Conservation (phyloP, 257 asterid species). For the Solanum chaucha region DNA sequence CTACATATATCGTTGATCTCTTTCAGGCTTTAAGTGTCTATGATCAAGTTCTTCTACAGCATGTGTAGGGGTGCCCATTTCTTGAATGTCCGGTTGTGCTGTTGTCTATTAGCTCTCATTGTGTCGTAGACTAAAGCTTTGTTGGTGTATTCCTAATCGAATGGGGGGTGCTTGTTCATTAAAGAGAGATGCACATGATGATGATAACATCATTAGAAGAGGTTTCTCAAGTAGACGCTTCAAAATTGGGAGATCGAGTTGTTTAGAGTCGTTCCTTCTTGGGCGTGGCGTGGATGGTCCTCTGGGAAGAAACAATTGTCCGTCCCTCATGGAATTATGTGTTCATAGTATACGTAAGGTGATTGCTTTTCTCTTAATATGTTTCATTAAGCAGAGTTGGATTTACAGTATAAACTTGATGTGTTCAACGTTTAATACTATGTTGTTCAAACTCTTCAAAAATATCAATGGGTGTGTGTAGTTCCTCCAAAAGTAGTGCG, state of each 20-base stretch:
- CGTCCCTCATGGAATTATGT: constrained; percentile 74
- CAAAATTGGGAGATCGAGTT: constrained; percentile 85
- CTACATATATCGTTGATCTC: not conserved
- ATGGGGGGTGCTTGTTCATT: constrained; percentile 98
- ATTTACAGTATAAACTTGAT: not conserved
- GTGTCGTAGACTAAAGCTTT: not conserved
- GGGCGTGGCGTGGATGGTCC: constrained; percentile 36
- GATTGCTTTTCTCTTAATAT: not conserved
- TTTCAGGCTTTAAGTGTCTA: not conserved
- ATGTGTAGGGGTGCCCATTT: not conserved
- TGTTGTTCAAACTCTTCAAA: not conserved
- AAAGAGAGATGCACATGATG: constrained; percentile 67
- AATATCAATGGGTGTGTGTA: not conserved
- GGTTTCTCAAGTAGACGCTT: constrained; percentile 58
- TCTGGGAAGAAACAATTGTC: constrained; percentile 34
- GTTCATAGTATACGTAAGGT: constrained; percentile 57
- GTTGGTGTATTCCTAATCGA: not conserved
- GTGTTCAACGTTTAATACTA: not conserved
- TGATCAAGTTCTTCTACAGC: not conserved
- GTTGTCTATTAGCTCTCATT: not conserved
- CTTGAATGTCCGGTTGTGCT: not conserved
- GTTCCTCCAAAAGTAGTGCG: not conserved
- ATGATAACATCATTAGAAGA: constrained; percentile 37
- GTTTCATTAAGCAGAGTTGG: not conserved
- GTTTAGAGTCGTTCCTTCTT: constrained; percentile 52